phyloP scores from a whole-genome alignment of 1,284 basidiomycete species.

The Irpex sp. region DNA sequence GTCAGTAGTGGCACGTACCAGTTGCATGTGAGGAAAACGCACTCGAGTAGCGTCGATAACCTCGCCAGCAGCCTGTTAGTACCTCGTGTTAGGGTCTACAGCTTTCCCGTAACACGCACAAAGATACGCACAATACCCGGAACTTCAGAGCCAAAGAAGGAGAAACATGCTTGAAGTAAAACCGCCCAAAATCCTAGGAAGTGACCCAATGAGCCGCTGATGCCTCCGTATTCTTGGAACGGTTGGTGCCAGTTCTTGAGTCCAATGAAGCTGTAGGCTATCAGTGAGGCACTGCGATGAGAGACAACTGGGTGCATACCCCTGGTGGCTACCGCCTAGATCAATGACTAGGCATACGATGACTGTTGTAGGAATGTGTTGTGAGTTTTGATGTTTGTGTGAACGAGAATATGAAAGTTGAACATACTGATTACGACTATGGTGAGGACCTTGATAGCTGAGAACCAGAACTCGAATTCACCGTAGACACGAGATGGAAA shows the following conservation, averaged over 20 bases:
- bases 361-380: slow-evolving; percentile 12
- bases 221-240: slow-evolving; percentile 23
- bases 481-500: slow-evolving; percentile 28
- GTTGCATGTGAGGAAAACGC: not conserved
- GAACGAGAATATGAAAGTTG: not conserved
- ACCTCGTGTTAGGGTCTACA: not conserved
- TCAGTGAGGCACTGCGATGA: too few relatives aligned
- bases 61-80: slow-evolving; percentile 30
- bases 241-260: slow-evolving; percentile 24
- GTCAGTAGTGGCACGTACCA: not conserved
- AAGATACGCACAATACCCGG: slow-evolving; percentile 26
- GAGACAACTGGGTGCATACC: slow-evolving; percentile 11
- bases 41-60: slow-evolving; percentile 29
- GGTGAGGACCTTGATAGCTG: slow-evolving; percentile 35
- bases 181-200: slow-evolving; percentile 50
- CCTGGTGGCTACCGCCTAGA: slow-evolving; percentile 22
- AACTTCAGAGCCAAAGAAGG: slow-evolving; percentile 30
- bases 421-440: slow-evolving; percentile 30
- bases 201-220: slow-evolving; percentile 30
- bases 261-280: slow-evolving; percentile 10
- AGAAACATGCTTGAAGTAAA: slow-evolving; percentile 33
- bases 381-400: not conserved
- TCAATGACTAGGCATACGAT: slow-evolving; percentile 30
- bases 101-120: not conserved
- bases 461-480: slow-evolving; percentile 36